Evolutionary conservation across 306 rosid genomes (phyloP).

Genomic region (Lathyrus tuberosus): DNA sequence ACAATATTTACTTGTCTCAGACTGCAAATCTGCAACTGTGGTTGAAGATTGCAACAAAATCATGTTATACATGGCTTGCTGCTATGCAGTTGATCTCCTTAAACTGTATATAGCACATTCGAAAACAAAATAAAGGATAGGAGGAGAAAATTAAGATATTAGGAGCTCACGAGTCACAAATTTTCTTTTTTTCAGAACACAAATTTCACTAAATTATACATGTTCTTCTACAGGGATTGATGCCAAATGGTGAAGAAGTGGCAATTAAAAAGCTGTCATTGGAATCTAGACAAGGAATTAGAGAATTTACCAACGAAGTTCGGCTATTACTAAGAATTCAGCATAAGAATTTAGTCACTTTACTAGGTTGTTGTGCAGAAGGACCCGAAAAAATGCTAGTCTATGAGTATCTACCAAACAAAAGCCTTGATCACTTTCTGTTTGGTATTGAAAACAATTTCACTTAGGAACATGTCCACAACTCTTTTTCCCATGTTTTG

Average conservation of each 20-base stretch:
- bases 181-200: background rate
- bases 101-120: background rate
- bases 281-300: conserved; percentile 78
- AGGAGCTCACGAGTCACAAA: background rate
- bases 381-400: conserved; percentile 97
- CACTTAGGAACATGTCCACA: background rate
- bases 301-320: conserved; percentile 86
- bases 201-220: conserved; percentile 13
- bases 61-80: background rate
- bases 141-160: background rate
- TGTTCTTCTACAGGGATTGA: conserved; percentile 62
- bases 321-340: conserved; percentile 71
- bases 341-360: conserved; percentile 77
- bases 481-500: background rate
- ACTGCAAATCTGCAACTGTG: no score
- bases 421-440: conserved; percentile 80
- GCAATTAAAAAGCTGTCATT: conserved; percentile 85
- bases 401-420: conserved; percentile 84
- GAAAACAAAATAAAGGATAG: background rate
- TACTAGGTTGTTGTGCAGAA: conserved; percentile 84
- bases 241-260: conserved; percentile 89
- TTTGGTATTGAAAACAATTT: conserved; percentile 54
- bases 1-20: background rate
- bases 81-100: background rate
- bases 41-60: no score